Percentiles rank a stretch among this genome's conserved stretches.
phyloP scores from a whole-genome alignment of 805 yeast species.

The Saccharomycopsis amapae region DNA sequence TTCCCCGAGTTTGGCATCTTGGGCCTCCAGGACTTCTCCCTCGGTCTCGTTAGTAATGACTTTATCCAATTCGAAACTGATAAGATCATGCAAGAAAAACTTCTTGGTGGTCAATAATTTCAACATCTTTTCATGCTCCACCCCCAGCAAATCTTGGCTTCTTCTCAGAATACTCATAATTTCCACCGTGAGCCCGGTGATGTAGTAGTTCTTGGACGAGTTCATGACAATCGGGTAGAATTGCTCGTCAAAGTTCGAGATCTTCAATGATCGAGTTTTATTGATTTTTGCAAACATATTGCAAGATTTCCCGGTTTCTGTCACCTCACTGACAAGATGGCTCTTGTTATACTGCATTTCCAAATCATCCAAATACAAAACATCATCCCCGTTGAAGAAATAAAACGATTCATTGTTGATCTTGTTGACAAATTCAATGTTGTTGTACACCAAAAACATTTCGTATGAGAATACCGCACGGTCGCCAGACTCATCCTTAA shows the following conservation, averaged over 20 bases:
- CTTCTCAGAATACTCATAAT: constrained; percentile 23
- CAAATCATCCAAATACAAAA: constrained; percentile 23
- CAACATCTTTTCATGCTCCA: constrained; percentile 22
- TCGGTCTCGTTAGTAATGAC: background rate
- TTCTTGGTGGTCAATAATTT: constrained; percentile 33
- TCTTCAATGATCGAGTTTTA: constrained; percentile 22
- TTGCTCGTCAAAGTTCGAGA: constrained; percentile 26
- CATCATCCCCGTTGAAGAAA: constrained; percentile 34
- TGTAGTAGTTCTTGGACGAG: constrained; percentile 30
- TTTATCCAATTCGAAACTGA: constrained; percentile 35
- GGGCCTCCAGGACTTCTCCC: background rate
- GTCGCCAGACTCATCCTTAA: constrained; percentile 1
- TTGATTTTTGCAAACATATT: constrained; percentile 8
- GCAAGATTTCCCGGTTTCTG: no score
- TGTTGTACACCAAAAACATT: constrained; percentile 16
- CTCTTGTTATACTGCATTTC: background rate
- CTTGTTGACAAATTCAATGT: constrained; percentile 24
- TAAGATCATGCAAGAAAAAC: constrained; percentile 38
- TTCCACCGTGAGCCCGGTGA: constrained; percentile 37
- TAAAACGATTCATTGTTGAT: constrained; percentile 27
- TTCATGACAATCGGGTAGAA: constrained; percentile 26
- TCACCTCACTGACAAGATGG: background rate
- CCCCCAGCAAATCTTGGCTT: no score
- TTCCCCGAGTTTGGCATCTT: constrained; percentile 21
- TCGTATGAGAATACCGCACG: constrained; percentile 8